Conservation (phyloP, 1,284 basidiomycete genomes). For the Rhizoctonia solani region DNA sequence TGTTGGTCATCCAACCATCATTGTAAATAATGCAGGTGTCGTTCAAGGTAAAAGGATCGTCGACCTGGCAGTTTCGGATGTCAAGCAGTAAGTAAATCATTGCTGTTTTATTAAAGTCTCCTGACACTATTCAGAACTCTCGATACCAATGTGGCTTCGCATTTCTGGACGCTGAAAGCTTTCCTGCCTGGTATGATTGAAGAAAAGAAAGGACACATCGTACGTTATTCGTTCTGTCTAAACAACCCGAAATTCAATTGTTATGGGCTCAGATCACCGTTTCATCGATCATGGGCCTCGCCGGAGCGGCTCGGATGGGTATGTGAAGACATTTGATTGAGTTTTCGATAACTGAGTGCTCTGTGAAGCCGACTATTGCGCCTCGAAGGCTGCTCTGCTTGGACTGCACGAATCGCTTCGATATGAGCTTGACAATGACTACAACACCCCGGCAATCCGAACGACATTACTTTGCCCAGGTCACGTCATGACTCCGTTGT, state of each 20-base stretch:
- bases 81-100: constrained; percentile 66
- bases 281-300: constrained; percentile 76
- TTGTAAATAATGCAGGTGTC: constrained; percentile 97
- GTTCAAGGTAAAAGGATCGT: constrained; percentile 86
- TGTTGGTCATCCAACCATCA: constrained; percentile 83
- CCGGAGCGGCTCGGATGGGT: constrained; percentile 82
- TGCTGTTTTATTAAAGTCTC: not conserved
- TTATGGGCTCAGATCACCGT: constrained; percentile 66
- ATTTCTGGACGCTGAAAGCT: constrained; percentile 89
- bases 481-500: constrained; percentile 74
- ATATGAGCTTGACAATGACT: constrained; percentile 80
- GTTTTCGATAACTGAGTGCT: constrained; percentile 35
- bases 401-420: constrained; percentile 79
- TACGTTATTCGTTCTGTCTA: constrained; percentile 48
- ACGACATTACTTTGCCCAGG: constrained; percentile 82
- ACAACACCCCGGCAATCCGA: constrained; percentile 71
- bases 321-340: constrained; percentile 44
- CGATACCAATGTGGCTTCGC: constrained; percentile 82
- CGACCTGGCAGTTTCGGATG: constrained; percentile 75
- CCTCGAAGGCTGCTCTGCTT: constrained; percentile 83
- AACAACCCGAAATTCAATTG: constrained; percentile 4
- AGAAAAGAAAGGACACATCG: constrained; percentile 79
- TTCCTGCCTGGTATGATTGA: constrained; percentile 92
- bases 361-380: constrained; percentile 76
- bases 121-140: constrained; percentile 67